These are phyloP conservation scores for Ganoderma meredithae DNA, from an alignment of 1,284 basidiomycete genomes.

Conservation along the genomic window DNA sequence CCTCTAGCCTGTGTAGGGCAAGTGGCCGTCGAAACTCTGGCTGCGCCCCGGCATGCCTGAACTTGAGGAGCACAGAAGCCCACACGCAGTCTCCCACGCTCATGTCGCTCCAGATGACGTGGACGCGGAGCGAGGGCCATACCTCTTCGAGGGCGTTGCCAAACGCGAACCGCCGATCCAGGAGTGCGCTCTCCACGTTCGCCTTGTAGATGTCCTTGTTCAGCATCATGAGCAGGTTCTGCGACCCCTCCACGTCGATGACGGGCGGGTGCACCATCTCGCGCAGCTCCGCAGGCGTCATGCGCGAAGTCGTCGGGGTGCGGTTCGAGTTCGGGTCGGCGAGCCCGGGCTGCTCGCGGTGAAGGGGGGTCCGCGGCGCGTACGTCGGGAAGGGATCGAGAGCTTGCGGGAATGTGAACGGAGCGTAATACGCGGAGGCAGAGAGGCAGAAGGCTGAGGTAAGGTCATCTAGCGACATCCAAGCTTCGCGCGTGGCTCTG, in stretches of 20 bases:
- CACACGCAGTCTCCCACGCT: conserved; percentile 21
- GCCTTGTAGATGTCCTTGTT: conserved; percentile 21
- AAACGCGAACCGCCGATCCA: conserved; percentile 20
- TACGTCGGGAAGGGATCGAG: conserved; percentile 17
- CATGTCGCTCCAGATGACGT: conserved; percentile 33
- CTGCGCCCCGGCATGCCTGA: conserved; percentile 12
- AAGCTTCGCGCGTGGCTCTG: conserved; percentile 10
- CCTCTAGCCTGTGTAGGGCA: conserved; percentile 20
- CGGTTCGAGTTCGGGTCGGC: conserved; percentile 12
- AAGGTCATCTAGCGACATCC: conserved; percentile 19
- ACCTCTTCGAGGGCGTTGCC: conserved; percentile 11
- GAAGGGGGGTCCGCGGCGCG: conserved; percentile 19
- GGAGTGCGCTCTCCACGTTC: conserved; percentile 26
- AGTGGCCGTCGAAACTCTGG: conserved; percentile 13
- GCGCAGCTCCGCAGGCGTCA: conserved; percentile 25
- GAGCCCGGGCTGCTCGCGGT: conserved; percentile 5
- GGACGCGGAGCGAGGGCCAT: conserved; percentile 25
- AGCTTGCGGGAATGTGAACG: conserved; percentile 21
- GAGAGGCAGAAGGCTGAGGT: conserved; percentile 19
- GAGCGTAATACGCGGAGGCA: conserved; percentile 28
- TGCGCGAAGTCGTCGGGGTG: conserved; percentile 27
- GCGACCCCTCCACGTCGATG: conserved; percentile 25
- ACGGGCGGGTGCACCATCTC: conserved; percentile 7
- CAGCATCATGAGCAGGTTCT: conserved; percentile 22
- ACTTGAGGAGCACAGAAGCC: conserved; percentile 16